These are phyloP conservation scores for Candida broadrunensis DNA, from an alignment of 805 yeast species.

Conservation along the genomic window DNA sequence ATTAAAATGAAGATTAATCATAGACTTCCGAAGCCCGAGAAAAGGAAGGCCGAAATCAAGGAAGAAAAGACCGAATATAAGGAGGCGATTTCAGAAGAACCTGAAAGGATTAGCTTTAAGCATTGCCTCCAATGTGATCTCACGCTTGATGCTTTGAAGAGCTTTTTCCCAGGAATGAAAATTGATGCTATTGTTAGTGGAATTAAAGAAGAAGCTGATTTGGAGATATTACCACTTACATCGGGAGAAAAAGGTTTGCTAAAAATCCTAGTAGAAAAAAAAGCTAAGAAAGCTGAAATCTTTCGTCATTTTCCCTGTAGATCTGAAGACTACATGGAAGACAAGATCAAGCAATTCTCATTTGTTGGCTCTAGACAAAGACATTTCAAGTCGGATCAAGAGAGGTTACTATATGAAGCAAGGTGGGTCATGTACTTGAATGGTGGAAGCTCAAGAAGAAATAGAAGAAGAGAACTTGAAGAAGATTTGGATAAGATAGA, in stretches of 20 bases:
- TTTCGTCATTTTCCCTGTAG: conserved; percentile 20
- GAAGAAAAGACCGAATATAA: too few relatives aligned
- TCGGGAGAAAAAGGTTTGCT: conserved; percentile 18
- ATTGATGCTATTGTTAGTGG: conserved; percentile 1
- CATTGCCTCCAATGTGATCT: conserved; percentile 15
- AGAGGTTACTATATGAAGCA: conserved; percentile 36
- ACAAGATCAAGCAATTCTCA: conserved; percentile 18
- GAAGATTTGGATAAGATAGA: conserved; percentile 13
- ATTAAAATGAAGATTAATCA: too few relatives aligned
- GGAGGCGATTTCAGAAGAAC: too few relatives aligned
- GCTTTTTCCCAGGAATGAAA: conserved; percentile 10
- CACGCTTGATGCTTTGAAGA: conserved; percentile 11
- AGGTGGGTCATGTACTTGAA: conserved; percentile 30
- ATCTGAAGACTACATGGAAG: conserved; percentile 14
- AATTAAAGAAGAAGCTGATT: conserved; percentile 8
- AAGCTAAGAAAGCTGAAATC: conserved; percentile 8
- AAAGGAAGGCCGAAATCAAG: too few relatives aligned
- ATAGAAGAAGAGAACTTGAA: conserved; percentile 10
- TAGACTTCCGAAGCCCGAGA: too few relatives aligned
- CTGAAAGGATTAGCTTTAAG: too few relatives aligned
- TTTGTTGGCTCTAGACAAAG: conserved; percentile 24
- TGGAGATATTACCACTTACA: conserved; percentile 17
- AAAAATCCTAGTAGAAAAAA: conserved; percentile 10
- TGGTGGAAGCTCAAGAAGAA: conserved; percentile 3
- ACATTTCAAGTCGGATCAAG: conserved; percentile 24